Evolutionary conservation across 306 rosid species (phyloP).

Genomic region (Vigna trinervia): DNA sequence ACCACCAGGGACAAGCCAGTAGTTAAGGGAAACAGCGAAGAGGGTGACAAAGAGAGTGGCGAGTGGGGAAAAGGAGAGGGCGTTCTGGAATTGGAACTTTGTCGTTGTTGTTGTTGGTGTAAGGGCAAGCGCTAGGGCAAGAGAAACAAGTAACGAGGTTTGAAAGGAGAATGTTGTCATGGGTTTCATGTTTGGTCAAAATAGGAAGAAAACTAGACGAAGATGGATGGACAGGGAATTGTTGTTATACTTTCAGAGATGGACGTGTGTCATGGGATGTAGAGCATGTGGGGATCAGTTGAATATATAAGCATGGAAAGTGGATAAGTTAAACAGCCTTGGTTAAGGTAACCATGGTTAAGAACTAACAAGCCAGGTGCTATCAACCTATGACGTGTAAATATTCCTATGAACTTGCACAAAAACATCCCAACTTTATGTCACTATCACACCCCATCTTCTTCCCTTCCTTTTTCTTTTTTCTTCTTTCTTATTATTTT

Average conservation of each 20-base stretch:
- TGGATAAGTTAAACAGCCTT: slow-evolving; percentile 17
- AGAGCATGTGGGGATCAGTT: slow-evolving; percentile 42
- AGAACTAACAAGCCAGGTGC: neutral
- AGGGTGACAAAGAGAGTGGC: slow-evolving; percentile 43
- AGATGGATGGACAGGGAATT: neutral
- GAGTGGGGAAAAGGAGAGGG: neutral
- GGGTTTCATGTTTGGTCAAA: slow-evolving; percentile 51
- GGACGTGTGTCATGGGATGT: slow-evolving; percentile 50
- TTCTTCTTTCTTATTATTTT: neutral
- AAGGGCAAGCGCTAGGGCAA: slow-evolving; percentile 14
- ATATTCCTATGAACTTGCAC: slow-evolving; percentile 30
- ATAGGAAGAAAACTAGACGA: neutral
- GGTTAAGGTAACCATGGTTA: slow-evolving; percentile 56
- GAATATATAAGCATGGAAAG: slow-evolving; percentile 49
- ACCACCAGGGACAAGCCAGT: slow-evolving; percentile 78
- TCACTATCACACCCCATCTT: slow-evolving; percentile 20
- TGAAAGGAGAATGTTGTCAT: slow-evolving; percentile 36
- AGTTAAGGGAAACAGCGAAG: slow-evolving; percentile 50
- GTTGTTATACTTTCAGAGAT: slow-evolving; percentile 36
- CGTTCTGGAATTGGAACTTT: slow-evolving; percentile 42
- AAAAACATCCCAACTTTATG: slow-evolving; percentile 15
- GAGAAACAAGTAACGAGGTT: slow-evolving; percentile 10
- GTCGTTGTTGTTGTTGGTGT: neutral
- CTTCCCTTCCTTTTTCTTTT: neutral
- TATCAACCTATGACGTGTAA: slow-evolving; percentile 21